Evolutionary conservation across 176 grass and related monocot species (phyloP).

Genomic region (Aegilops speltoides): DNA sequence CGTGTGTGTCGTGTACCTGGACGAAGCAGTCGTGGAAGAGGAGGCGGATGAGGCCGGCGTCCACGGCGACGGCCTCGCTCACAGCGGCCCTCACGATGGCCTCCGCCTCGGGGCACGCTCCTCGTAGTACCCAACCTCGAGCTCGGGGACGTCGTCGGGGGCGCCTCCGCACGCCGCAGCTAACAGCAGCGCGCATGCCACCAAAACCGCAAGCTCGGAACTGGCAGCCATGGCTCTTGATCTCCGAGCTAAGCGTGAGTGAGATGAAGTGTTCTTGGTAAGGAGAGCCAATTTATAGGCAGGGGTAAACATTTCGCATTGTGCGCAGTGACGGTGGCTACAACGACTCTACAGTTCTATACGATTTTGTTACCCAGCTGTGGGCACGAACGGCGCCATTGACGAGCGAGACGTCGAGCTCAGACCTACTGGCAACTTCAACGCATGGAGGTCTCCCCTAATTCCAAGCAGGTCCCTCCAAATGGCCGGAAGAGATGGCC

Average conservation of each 20-base stretch:
- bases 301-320: not conserved
- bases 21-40: slow-evolving; percentile 57
- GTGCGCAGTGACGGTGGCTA: not conserved
- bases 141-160: not conserved
- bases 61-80: not conserved
- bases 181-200: not conserved
- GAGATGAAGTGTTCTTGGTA: not conserved
- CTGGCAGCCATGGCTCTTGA: not conserved
- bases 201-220: not conserved
- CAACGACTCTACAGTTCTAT: not conserved
- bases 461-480: not conserved
- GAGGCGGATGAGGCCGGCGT: slow-evolving; percentile 36
- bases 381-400: not conserved
- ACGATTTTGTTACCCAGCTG: not conserved
- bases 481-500: not conserved
- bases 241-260: not conserved
- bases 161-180: not conserved
- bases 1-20: not conserved
- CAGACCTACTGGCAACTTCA: not conserved
- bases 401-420: not conserved
- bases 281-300: not conserved
- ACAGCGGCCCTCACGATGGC: slow-evolving; percentile 25
- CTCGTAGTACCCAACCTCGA: slow-evolving; percentile 33
- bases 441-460: not conserved
- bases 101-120: slow-evolving; percentile 37